These are phyloP conservation scores for Podospora comata DNA, from an alignment of 495 filamentous ascomycete genomes.

Conservation along the genomic window DNA sequence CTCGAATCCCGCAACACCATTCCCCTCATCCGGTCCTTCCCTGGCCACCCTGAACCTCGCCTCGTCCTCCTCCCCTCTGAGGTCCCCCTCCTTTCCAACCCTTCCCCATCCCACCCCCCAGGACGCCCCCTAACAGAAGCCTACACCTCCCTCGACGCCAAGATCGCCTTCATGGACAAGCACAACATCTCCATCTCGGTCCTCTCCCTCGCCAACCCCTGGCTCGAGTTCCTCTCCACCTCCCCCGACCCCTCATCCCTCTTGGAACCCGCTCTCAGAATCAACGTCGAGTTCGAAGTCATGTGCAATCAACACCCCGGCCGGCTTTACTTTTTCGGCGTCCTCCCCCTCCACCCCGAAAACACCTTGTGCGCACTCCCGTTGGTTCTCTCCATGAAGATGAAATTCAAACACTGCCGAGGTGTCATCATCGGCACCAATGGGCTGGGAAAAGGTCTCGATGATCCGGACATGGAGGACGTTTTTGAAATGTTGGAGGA, in stretches of 20 bases:
- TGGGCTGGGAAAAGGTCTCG: constrained; percentile 75
- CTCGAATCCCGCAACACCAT: constrained; percentile 71
- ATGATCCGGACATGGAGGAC: constrained; percentile 68
- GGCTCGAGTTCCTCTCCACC: constrained; percentile 78
- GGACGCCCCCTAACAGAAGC: constrained; percentile 74
- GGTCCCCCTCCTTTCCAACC: constrained; percentile 51
- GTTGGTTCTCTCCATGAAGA: no score
- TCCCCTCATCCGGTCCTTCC: constrained; percentile 74
- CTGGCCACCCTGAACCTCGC: constrained; percentile 56
- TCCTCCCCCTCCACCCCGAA: constrained; percentile 65
- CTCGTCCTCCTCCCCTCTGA: constrained; percentile 78
- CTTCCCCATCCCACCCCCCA: constrained; percentile 35
- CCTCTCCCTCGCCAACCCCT: constrained; percentile 90
- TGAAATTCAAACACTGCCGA: constrained; percentile 52
- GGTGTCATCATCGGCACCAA: constrained; percentile 87
- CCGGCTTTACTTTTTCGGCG: constrained; percentile 74
- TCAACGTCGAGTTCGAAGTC: constrained; percentile 74
- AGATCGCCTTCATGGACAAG: constrained; percentile 81
- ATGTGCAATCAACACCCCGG: constrained; percentile 59
- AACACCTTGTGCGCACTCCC: no score
- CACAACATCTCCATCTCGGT: constrained; percentile 81
- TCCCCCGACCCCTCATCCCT: constrained; percentile 48
- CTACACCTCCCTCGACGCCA: constrained; percentile 68
- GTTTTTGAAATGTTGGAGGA: constrained; percentile 68
- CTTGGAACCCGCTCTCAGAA: constrained; percentile 40